Base-by-base conservation (phyloP, 2,329 filamentous ascomycete genomes). In the Aspergillus ochraceus region DNA sequence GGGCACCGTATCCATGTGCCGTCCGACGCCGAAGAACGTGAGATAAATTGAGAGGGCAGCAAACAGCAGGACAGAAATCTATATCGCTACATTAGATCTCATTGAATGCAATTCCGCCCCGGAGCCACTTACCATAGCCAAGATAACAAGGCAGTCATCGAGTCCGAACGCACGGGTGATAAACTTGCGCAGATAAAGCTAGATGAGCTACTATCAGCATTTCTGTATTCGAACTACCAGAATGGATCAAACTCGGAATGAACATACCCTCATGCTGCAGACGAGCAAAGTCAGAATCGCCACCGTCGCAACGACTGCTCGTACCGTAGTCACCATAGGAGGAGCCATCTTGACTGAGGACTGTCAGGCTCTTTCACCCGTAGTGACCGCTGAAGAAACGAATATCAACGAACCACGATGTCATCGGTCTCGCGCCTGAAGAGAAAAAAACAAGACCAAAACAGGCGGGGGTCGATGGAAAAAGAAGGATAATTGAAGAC, bases 131-230 rank as follows among this genome's bases (percentile, higher is more conserved):
- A 63, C 64, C 36, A 66, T 56, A 17, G 56, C 54, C 20, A 54
- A n/a, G 10, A 64, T 52, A n/a, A 64, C 64, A 17, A 64, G 19
- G 46, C 55, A 64, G 49, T 66, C 64, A 32, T 66, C 64, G 2
- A 64, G 30, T 4, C 64, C 64, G 39, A 66, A 66, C 3, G 39
- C 39, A 3, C 54, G 55, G 32, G 55, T 52, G 10, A 66, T 57
- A 39, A 63, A 64, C 32, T 54, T 60, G 24, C 64, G 64, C 52
- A 63, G 30, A 47, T 64, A 66, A 22, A 66, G 50, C 64, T 65
- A 22, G 17, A 12, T 29, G 26, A 29, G 26, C 8, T 29, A 9
- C 0, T 29, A 9, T 29, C 26, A 29, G 22, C n/a, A 29, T 12
- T 11, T 51, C 30, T 20, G 0, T 6, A 30, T 8, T 29, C 8